Percentiles rank a stretch among this genome's conserved stretches.
Conservation (phyloP, 164 flowering plant genomes). For the Kingdonia uniflora region DNA sequence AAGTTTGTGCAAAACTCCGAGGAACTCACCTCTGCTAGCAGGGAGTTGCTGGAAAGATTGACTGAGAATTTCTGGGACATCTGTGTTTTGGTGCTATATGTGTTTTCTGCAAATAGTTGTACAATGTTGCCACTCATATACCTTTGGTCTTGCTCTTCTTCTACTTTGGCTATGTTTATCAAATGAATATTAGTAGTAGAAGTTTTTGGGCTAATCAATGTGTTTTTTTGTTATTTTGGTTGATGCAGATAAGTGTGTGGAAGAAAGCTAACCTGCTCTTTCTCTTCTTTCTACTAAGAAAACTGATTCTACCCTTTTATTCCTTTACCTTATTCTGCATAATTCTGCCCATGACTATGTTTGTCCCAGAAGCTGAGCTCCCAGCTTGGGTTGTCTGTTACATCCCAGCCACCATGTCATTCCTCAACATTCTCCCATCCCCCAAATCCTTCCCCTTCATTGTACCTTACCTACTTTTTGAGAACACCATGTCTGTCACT, state of each 20-base stretch:
- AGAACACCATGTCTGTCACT: constrained; percentile 98
- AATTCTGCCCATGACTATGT: constrained; percentile 98
- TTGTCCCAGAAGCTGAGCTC: constrained; percentile 94
- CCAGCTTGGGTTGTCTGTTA: constrained; percentile 96
- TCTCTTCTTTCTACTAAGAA: constrained; percentile 88
- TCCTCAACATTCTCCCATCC: constrained; percentile 91
- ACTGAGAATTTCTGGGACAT: too few species aligned
- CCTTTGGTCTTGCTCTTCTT: background rate
- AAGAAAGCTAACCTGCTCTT: constrained; percentile 89
- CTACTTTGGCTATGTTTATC: too few species aligned
- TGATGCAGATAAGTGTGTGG: constrained; percentile 70
- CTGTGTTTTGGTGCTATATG: too few species aligned
- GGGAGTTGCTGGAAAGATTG: too few species aligned
- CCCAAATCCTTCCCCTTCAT: constrained; percentile 96
- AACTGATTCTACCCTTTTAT: constrained; percentile 84
- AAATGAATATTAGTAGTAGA: too few species aligned
- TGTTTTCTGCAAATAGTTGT: too few species aligned
- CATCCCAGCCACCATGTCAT: constrained; percentile 91
- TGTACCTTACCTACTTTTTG: constrained; percentile 95
- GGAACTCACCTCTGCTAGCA: too few species aligned
- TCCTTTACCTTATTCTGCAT: constrained; percentile 96
- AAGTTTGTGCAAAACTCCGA: too few species aligned
- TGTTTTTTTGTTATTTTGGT: background rate
- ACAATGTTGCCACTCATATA: background rate
- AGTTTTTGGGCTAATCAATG: background rate